Evolutionary conservation across 1,284 basidiomycete species (phyloP).

Genomic region (Trichosporon coremiiforme): DNA sequence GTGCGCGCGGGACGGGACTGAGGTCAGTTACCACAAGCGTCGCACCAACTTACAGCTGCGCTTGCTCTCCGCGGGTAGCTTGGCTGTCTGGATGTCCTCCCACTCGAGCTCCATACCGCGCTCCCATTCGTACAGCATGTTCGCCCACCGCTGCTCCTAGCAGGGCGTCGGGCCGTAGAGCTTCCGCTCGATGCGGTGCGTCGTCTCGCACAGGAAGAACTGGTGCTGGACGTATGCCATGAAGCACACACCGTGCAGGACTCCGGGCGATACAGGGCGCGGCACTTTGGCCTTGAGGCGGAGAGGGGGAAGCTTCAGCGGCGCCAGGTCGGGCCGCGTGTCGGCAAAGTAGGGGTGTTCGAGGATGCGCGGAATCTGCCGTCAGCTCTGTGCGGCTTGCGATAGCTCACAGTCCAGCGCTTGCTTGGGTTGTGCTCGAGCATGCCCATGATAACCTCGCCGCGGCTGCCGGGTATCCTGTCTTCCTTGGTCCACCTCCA

Average conservation of each 20-base stretch:
- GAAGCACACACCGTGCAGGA: constrained; percentile 50
- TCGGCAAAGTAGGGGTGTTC: constrained; percentile 42
- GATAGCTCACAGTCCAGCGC: constrained; percentile 46
- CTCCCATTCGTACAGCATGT: constrained; percentile 43
- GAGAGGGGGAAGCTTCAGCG: constrained; percentile 27
- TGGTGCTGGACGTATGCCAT: constrained; percentile 41
- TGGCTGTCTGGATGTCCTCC: constrained; percentile 37
- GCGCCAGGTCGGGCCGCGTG: constrained; percentile 27
- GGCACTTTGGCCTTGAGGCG: constrained; percentile 31
- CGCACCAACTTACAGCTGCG: constrained; percentile 16
- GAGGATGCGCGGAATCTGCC: constrained; percentile 48
- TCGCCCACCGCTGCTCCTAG: constrained; percentile 52
- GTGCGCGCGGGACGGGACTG: constrained; percentile 1
- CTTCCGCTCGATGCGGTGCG: constrained; percentile 33
- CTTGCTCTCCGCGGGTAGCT: not conserved
- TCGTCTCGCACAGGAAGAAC: constrained; percentile 45
- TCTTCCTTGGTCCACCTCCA: constrained; percentile 34
- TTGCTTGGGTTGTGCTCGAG: constrained; percentile 38
- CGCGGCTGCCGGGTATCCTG: constrained; percentile 21
- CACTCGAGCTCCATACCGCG: constrained; percentile 42
- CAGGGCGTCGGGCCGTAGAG: constrained; percentile 37
- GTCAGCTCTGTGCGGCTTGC: constrained; percentile 4
- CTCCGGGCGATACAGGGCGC: constrained; percentile 27
- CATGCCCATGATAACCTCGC: constrained; percentile 46
- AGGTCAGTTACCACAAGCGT: not conserved